Percentiles rank a stretch among this genome's conserved stretches.
These are phyloP conservation scores for Rosellinia necatrix DNA, from an alignment of 2,329 filamentous ascomycete species.

Conservation along the genomic window DNA sequence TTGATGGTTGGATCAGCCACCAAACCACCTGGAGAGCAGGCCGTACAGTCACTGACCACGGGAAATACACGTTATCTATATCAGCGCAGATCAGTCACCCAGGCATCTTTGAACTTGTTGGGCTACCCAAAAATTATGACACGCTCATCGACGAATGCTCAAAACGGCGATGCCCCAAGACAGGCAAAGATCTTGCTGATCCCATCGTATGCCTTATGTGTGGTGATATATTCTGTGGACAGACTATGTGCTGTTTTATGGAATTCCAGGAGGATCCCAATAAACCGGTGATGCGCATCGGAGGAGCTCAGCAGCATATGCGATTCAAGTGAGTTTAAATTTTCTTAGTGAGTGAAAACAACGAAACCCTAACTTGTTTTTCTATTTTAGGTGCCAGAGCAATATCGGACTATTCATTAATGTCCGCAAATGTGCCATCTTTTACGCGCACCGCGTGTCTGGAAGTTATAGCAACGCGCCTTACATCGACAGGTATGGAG, in stretches of 20 bases:
- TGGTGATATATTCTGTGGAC: slow-evolving; percentile 94
- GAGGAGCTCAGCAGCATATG: slow-evolving; percentile 91
- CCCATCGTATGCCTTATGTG: slow-evolving; percentile 93
- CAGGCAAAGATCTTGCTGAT: slow-evolving; percentile 88
- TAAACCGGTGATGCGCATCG: slow-evolving; percentile 58
- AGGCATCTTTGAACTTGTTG: slow-evolving; percentile 90
- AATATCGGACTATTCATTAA: slow-evolving; percentile 95
- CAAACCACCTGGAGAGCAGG: slow-evolving; percentile 48
- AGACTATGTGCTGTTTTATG: slow-evolving; percentile 87
- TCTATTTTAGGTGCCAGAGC: slow-evolving; percentile 71
- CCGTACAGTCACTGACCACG: slow-evolving; percentile 5
- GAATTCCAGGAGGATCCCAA: slow-evolving; percentile 53
- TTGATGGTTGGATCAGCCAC: slow-evolving; percentile 76
- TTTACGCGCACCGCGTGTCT: slow-evolving; percentile 80
- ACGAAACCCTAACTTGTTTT: slow-evolving; percentile 30
- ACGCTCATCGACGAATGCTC: slow-evolving; percentile 91
- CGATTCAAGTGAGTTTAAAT: slow-evolving; percentile 65
- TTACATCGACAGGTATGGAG: slow-evolving; percentile 94
- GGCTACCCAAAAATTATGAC: slow-evolving; percentile 90
- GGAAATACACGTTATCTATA: slow-evolving; percentile 35
- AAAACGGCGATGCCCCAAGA: slow-evolving; percentile 80
- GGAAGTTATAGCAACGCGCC: slow-evolving; percentile 87
- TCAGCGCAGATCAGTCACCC: slow-evolving; percentile 73
- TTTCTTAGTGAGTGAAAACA: not conserved
- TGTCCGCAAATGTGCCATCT: slow-evolving; percentile 91